A percentile compares a stretch with the other conserved stretches of the same genome.
These are phyloP conservation scores for Saccharomycopsis olivae DNA, from an alignment of 805 yeast species.

Conservation along the genomic window DNA sequence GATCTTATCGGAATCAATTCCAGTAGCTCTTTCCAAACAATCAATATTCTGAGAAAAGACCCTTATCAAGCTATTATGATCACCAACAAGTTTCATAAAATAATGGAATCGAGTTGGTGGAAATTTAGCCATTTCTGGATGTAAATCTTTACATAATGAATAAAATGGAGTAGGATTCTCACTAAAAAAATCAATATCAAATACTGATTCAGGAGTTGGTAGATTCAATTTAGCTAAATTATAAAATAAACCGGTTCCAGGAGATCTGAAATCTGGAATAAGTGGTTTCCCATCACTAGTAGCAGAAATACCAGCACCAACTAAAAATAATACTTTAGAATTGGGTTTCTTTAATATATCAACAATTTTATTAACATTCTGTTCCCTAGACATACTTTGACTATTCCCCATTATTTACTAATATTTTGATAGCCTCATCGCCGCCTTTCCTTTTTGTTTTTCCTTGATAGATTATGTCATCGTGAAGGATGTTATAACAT, in stretches of 20 bases:
- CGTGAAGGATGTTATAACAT: no score
- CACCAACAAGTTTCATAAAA: conserved; percentile 57
- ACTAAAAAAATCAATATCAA: conserved; percentile 74
- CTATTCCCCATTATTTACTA: neutral
- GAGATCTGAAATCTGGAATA: conserved; percentile 82
- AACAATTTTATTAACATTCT: conserved; percentile 6
- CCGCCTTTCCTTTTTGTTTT: no score
- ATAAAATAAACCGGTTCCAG: conserved; percentile 79
- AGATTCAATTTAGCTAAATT: conserved; percentile 62
- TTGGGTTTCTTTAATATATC: conserved; percentile 18
- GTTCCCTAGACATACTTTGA: neutral
- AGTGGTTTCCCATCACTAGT: conserved; percentile 41
- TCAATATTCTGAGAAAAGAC: conserved; percentile 92
- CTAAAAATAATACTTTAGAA: conserved; percentile 48
- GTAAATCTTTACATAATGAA: conserved; percentile 70
- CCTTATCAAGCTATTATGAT: conserved; percentile 49
- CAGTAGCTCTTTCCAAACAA: conserved; percentile 80
- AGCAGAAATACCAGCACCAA: conserved; percentile 94
- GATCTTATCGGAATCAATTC: conserved; percentile 49
- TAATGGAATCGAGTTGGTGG: conserved; percentile 75
- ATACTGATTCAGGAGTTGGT: conserved; percentile 94
- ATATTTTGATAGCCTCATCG: no score
- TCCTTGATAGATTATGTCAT: no score
- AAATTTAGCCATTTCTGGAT: conserved; percentile 64
- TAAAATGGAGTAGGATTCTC: conserved; percentile 78